These are phyloP conservation scores for Leccinum ponderosum DNA, from an alignment of 1,284 basidiomycete genomes.

Conservation along the genomic window DNA sequence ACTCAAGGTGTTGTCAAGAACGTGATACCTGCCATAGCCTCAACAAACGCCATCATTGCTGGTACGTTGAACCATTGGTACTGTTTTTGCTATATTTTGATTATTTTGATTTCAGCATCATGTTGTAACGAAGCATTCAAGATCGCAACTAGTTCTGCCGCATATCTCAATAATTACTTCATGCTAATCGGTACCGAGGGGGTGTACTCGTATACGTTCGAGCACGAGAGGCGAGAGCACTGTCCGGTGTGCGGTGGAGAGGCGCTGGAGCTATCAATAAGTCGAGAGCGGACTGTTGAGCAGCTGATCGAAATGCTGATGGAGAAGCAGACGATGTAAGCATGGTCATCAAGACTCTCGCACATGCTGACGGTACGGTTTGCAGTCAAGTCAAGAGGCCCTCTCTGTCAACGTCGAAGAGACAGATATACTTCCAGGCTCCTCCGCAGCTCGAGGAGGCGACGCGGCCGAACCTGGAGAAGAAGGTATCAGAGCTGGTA, in stretches of 20 bases:
- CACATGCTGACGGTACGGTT: slow-evolving; percentile 12
- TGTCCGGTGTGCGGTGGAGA: slow-evolving; percentile 99
- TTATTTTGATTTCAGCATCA: slow-evolving; percentile 60
- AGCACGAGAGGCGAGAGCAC: slow-evolving; percentile 89
- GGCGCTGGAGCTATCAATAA: slow-evolving; percentile 69
- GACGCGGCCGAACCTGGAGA: slow-evolving; percentile 88
- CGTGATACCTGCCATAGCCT: slow-evolving; percentile 98
- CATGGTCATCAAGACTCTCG: neutral
- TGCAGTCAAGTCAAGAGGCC: slow-evolving; percentile 91
- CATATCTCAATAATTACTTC: slow-evolving; percentile 98
- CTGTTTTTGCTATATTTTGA: neutral
- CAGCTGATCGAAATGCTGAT: slow-evolving; percentile 82
- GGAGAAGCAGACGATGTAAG: slow-evolving; percentile 84
- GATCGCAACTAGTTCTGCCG: slow-evolving; percentile 92
- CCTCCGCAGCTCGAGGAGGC: slow-evolving; percentile 87
- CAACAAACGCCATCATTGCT: slow-evolving; percentile 95
- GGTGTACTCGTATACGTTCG: slow-evolving; percentile 97
- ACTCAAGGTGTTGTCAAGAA: slow-evolving; percentile 99
- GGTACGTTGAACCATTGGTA: slow-evolving; percentile 46
- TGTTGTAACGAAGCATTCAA: slow-evolving; percentile 99
- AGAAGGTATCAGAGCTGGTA: slow-evolving; percentile 81
- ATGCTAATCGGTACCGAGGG: slow-evolving; percentile 96
- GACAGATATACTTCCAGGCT: slow-evolving; percentile 88
- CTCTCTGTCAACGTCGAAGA: slow-evolving; percentile 69
- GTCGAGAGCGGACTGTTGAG: slow-evolving; percentile 76